Evolutionary conservation across 345 rosid genomes (phyloP).

Genomic region (Citrus sinensis): DVS_A1.0 CM039163.1:625001-625500

Average conservation of each 20-base stretch:
- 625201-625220: slow-evolving; percentile 42
- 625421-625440: slow-evolving; percentile 66
- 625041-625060: slow-evolving; percentile 4
- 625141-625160: slow-evolving; percentile 52
- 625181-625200: slow-evolving; percentile 65
- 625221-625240: slow-evolving; percentile 62
- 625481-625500: slow-evolving; percentile 58
- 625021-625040: slow-evolving; percentile 45
- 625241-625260: slow-evolving; percentile 32
- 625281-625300: background rate
- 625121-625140: background rate
- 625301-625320: background rate
- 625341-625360: slow-evolving; percentile 7
- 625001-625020: slow-evolving; percentile 80
- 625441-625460: slow-evolving; percentile 80
- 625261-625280: background rate
- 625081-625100: background rate
- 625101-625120: background rate
- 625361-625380: slow-evolving; percentile 29
- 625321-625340: background rate
- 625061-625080: background rate
- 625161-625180: slow-evolving; percentile 65
- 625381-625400: slow-evolving; percentile 61
- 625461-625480: slow-evolving; percentile 46
- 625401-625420: slow-evolving; percentile 60